Evolutionary conservation across 495 filamentous ascomycete species (phyloP).

Genomic region (Talaromyces adpressus): DNA sequence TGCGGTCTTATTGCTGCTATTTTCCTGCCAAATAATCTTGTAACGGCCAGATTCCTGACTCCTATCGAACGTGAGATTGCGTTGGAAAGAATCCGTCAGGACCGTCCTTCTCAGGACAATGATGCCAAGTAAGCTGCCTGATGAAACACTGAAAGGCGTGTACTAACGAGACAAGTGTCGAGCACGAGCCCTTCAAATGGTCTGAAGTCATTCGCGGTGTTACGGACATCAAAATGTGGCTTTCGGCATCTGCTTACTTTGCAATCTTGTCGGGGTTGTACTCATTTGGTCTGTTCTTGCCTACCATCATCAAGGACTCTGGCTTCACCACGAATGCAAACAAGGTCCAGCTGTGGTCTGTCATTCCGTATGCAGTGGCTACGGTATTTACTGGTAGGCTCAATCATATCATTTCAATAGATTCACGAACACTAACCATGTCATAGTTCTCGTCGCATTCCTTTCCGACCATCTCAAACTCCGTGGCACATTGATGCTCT

Average conservation of each 20-base stretch:
- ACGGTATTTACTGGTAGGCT: constrained; percentile 67
- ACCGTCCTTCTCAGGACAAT: constrained; percentile 26
- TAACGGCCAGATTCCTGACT: constrained; percentile 43
- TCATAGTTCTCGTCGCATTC: constrained; percentile 31
- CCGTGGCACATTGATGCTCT: constrained; percentile 40
- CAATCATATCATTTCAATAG: constrained; percentile 41
- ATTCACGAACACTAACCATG: constrained; percentile 13
- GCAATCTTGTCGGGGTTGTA: constrained; percentile 36
- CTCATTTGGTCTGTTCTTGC: constrained; percentile 48
- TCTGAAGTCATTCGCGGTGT: constrained; percentile 35
- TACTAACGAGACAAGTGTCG: constrained; percentile 6
- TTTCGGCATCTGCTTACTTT: constrained; percentile 37
- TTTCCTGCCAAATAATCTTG: constrained; percentile 47
- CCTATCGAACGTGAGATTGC: constrained; percentile 41
- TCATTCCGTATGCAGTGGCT: constrained; percentile 81
- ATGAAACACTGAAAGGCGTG: no score
- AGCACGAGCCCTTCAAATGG: constrained; percentile 32
- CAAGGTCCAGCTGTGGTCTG: constrained; percentile 71
- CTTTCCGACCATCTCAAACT: constrained; percentile 39
- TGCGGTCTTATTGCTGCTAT: constrained; percentile 46
- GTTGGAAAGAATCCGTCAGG: constrained; percentile 28
- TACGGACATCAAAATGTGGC: constrained; percentile 30
- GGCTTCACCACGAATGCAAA: constrained; percentile 59
- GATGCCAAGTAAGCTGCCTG: constrained; percentile 17
- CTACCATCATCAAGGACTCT: constrained; percentile 66